phyloP scores from a whole-genome alignment of 2,329 filamentous ascomycete species.

The Hypoxylon sp. region DNA sequence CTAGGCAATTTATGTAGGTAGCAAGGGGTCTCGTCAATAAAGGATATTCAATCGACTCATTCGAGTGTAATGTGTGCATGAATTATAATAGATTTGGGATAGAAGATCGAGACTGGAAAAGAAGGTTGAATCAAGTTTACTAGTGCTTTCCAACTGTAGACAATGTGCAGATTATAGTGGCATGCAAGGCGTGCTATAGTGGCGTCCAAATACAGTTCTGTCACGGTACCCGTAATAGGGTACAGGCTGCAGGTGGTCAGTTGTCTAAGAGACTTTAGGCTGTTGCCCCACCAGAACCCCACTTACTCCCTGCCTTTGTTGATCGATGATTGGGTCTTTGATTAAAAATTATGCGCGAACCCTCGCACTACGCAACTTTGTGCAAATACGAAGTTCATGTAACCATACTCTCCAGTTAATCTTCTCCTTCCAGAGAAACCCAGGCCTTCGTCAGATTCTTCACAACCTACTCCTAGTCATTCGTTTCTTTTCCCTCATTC shows the following conservation, averaged over 20 bases:
- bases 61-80: constrained; percentile 5
- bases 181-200: constrained; percentile 7
- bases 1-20: neutral
- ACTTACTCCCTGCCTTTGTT: constrained; percentile 39
- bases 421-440: constrained; percentile 32
- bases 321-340: constrained; percentile 42
- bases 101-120: constrained; percentile 8
- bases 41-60: neutral
- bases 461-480: constrained; percentile 42
- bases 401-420: constrained; percentile 38
- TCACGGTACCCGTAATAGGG: constrained; percentile 23
- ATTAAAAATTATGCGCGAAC: constrained; percentile 43
- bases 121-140: constrained; percentile 7
- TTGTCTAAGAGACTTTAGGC: constrained; percentile 38
- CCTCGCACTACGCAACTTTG: constrained; percentile 40
- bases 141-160: constrained; percentile 2
- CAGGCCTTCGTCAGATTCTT: constrained; percentile 44
- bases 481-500: constrained; percentile 43
- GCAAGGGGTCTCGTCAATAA: constrained; percentile 7
- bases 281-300: constrained; percentile 22
- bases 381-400: constrained; percentile 47
- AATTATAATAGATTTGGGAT: constrained; percentile 8
- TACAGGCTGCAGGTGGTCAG: constrained; percentile 19
- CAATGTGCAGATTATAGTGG: constrained; percentile 12
- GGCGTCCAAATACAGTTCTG: constrained; percentile 17